Conservation (phyloP, 164 flowering plant species). For the Berberis vulgaris region DNA sequence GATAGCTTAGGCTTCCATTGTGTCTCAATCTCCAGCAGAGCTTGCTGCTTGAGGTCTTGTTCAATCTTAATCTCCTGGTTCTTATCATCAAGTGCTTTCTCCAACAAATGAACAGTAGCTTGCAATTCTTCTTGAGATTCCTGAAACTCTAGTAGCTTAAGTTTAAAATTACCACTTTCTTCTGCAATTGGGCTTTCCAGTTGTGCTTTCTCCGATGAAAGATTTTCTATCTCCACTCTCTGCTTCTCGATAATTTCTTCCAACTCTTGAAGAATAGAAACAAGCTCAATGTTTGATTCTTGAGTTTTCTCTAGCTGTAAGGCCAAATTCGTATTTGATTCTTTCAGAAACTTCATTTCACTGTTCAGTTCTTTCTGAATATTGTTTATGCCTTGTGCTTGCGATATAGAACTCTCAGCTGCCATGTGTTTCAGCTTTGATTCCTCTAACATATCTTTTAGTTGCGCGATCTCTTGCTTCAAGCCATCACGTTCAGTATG, state of each 20-base stretch:
- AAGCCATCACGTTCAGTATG: constrained; percentile 48
- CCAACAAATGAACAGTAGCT: constrained; percentile 31
- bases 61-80: constrained; percentile 32
- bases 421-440: constrained; percentile 21
- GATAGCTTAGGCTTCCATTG: constrained; percentile 30
- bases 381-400: constrained; percentile 16
- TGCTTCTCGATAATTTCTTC: constrained; percentile 72
- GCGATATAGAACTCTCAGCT: constrained; percentile 20
- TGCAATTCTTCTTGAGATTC: constrained; percentile 45
- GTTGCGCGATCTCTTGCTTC: constrained; percentile 47
- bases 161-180: constrained; percentile 1
- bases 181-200: neutral
- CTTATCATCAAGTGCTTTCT: constrained; percentile 40
- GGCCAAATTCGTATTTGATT: constrained; percentile 48
- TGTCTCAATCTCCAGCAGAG: constrained; percentile 28
- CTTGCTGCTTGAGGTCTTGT: constrained; percentile 19
- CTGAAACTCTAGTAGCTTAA: constrained; percentile 32
- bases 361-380: constrained; percentile 46
- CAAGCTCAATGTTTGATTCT: constrained; percentile 81
- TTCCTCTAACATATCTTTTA: constrained; percentile 35
- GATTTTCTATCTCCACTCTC: constrained; percentile 49
- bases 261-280: constrained; percentile 74
- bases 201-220: constrained; percentile 25
- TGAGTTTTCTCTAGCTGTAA: constrained; percentile 61
- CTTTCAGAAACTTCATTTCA: constrained; percentile 52